Percentiles rank a stretch among this genome's conserved stretches.
phyloP scores from a whole-genome alignment of 2,329 filamentous ascomycete genomes.

The Zasmidium citrigriseum region DNA sequence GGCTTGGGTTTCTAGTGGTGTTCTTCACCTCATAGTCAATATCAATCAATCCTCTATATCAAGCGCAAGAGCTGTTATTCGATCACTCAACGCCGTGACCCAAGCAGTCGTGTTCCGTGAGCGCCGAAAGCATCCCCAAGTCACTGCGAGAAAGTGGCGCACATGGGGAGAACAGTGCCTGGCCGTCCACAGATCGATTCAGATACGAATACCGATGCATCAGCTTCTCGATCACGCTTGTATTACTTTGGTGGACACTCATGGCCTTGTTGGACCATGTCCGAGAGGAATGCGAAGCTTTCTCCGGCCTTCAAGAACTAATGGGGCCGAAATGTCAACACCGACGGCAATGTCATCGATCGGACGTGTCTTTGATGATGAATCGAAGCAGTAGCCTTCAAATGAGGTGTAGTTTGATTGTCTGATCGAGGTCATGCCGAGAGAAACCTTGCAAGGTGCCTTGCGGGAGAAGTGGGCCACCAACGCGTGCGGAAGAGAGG shows the following conservation, averaged over 20 bases:
- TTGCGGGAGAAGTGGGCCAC: neutral
- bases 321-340: neutral
- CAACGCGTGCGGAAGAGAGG: neutral
- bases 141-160: too few relatives aligned
- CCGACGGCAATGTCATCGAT: neutral
- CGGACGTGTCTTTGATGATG: neutral
- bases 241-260: too few relatives aligned
- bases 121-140: too few relatives aligned
- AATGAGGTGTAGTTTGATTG: neutral
- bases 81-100: too few relatives aligned
- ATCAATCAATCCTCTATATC: too few relatives aligned
- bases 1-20: constrained; percentile 90
- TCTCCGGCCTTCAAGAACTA: neutral
- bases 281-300: neutral
- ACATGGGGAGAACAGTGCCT: too few relatives aligned
- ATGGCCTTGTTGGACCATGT: neutral
- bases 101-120: neutral
- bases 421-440: neutral
- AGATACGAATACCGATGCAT: too few relatives aligned
- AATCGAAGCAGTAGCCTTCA: neutral
- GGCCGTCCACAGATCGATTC: too few relatives aligned
- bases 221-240: too few relatives aligned
- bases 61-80: too few relatives aligned
- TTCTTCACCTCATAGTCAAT: constrained; percentile 61
- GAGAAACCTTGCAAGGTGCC: too few relatives aligned